Conservation (phyloP, 345 rosid species). For the Pugionium cornutum region DNA sequence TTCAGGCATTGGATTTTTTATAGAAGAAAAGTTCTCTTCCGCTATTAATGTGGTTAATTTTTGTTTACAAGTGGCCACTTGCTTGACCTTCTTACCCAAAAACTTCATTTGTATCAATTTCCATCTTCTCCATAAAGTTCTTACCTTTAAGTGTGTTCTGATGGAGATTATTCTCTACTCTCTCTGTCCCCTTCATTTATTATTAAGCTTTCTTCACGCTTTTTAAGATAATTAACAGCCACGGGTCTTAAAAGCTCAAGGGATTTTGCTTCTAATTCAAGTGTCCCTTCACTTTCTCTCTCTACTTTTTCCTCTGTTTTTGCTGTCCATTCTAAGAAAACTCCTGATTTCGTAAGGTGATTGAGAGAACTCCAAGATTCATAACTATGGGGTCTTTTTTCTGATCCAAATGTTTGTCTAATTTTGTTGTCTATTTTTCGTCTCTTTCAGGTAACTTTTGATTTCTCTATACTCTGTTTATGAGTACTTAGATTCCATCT, state of each 20-base stretch:
- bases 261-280: constrained; percentile 40
- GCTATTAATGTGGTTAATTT: constrained; percentile 25
- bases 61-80: constrained; percentile 30
- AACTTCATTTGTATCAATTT: constrained; percentile 16
- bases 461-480: constrained; percentile 17
- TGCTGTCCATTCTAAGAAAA: constrained; percentile 1
- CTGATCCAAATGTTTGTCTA: constrained; percentile 29
- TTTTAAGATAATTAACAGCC: constrained; percentile 40
- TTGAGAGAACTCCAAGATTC: constrained; percentile 13
- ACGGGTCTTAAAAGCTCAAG: constrained; percentile 33
- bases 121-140: constrained; percentile 30
- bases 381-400: constrained; percentile 22
- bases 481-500: constrained; percentile 7
- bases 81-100: constrained; percentile 32
- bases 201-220: constrained; percentile 37
- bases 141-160: constrained; percentile 38
- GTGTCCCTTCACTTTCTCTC: constrained; percentile 33
- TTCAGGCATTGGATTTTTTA: too few relatives aligned
- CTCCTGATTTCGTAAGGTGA: constrained; percentile 22
- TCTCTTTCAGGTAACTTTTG: constrained; percentile 31
- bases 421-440: constrained; percentile 2
- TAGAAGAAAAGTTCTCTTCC: not conserved
- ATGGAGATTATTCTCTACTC: constrained; percentile 35
- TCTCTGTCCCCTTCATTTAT: constrained; percentile 26
- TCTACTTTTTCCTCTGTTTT: constrained; percentile 18